Evolutionary conservation across 2,329 filamentous ascomycete species (phyloP).

Genomic region (Colletotrichum sp.): DNA sequence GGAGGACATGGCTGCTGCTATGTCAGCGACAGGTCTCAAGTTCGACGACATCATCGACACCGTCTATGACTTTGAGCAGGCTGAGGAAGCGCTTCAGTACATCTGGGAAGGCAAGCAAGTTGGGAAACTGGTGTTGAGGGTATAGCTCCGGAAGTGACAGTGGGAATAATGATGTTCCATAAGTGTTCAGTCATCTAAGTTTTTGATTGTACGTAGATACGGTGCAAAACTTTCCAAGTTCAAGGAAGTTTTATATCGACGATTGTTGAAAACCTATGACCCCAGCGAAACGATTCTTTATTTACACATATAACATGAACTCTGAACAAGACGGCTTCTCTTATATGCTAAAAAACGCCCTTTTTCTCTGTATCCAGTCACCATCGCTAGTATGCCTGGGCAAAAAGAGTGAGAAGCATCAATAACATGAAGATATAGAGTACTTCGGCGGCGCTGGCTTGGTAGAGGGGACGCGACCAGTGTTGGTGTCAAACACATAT

Average conservation of each 20-base stretch:
- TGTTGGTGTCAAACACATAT: too few species aligned
- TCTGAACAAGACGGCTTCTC: too few species aligned
- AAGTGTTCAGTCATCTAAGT: rapidly evolving
- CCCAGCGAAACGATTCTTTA: too few species aligned
- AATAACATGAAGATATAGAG: too few species aligned
- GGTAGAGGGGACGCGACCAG: too few species aligned
- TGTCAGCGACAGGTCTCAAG: constrained; percentile 36
- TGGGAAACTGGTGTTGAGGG: constrained; percentile 40
- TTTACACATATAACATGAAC: too few species aligned
- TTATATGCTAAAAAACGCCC: too few species aligned
- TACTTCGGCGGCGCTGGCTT: too few species aligned
- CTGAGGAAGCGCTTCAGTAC: constrained; percentile 44
- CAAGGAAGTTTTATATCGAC: background rate
- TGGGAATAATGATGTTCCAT: background rate
- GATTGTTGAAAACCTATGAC: too few species aligned
- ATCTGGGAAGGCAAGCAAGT: constrained; percentile 47
- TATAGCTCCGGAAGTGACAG: background rate
- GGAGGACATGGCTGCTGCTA: constrained; percentile 41
- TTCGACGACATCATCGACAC: constrained; percentile 43
- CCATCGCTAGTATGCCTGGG: too few species aligned
- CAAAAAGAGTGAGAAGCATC: too few species aligned
- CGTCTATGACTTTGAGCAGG: constrained; percentile 40
- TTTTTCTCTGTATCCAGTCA: too few species aligned
- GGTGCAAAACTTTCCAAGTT: background rate
- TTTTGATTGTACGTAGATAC: rapidly evolving